These are phyloP conservation scores for Plenodomus lindquistii DNA, from an alignment of 2,329 filamentous ascomycete genomes.

Conservation along the genomic window DNA sequence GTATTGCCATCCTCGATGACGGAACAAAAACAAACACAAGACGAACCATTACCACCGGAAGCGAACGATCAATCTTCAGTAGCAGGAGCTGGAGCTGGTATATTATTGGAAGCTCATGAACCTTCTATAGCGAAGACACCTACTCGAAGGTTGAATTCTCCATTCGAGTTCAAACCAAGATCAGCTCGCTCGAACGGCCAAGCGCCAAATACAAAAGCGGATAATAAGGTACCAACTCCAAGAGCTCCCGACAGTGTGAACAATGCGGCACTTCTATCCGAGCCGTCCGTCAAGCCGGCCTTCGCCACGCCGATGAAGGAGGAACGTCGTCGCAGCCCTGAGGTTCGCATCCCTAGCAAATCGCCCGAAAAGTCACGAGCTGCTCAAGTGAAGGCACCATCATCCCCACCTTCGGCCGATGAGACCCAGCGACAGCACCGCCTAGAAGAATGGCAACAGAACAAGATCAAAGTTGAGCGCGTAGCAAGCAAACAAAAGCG, in stretches of 20 bases:
- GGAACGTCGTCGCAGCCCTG: slow-evolving; percentile 6
- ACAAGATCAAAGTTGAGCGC: background rate
- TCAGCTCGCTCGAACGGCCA: background rate
- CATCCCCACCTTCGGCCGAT: background rate
- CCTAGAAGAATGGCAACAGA: background rate
- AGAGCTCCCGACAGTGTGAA: background rate
- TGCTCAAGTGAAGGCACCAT: background rate
- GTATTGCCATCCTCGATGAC: background rate
- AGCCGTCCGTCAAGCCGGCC: too few relatives aligned
- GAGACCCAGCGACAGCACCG: background rate
- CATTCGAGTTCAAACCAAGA: slow-evolving; percentile 4
- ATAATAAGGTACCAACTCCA: too few relatives aligned
- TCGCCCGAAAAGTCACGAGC: background rate
- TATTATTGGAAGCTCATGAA: background rate
- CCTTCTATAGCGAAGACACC: background rate
- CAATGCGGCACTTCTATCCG: slow-evolving; percentile 1
- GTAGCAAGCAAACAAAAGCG: slow-evolving; percentile 3
- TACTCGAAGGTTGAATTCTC: slow-evolving; percentile 13
- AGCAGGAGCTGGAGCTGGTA: background rate
- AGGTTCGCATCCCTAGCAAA: slow-evolving; percentile 11
- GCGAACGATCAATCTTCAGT: background rate
- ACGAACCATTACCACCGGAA: background rate
- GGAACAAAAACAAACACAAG: background rate
- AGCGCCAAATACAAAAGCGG: too few relatives aligned
- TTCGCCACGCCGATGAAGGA: background rate